Evolutionary conservation across 1,284 basidiomycete genomes (phyloP), one percentile per base, ranked within the genome.

Genomic region (Pseudozyma sp.): DNA sequence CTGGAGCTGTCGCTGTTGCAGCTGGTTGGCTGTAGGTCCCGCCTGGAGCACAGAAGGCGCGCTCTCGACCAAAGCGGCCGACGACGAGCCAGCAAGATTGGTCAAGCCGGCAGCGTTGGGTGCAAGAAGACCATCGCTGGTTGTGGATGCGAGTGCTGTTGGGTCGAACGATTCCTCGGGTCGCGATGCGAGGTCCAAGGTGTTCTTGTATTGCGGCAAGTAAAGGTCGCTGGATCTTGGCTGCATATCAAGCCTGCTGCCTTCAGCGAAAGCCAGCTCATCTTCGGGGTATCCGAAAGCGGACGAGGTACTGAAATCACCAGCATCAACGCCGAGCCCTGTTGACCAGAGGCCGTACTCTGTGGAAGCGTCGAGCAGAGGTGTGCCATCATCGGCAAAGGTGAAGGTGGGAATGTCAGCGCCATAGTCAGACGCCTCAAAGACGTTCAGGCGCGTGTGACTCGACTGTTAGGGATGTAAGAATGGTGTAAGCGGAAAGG

Each of bases 381-480:
- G 62, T 4, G 63, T 70, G 38, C 63, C 65, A 35, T 71, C 62
- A 3, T 66, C 49, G 34, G 61, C 67, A 49, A 70, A 70, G n/a
- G 57, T 57, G 25, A 72, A 61, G 14, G 60, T 52, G 14, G 68
- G 62, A 18, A 71, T 61, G 31, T 66, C 70, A 34, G 50, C 40
- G 18, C 44, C 55, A 14, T 66, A 70, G 36, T 70, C 58, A 18
- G 59, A 56, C 1, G 72, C 70, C 25, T 77, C 80, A 38, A 81
- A 81, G 39, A 84, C 81, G 43, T 81, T 83, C 35, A 79, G 52
- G 40, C 78, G 77, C 4, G 81, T 83, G 57, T 84, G 81, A 0
- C 69, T 56, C 6, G 82, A 84, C 81, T 83, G 35, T 12, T 18
- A 36, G 44, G 18, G 13, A 16, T 21, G 45, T 35, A 40, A 49